Conservation (phyloP, 139 green algal species). For the Chlamydomonas sp. region DNA sequence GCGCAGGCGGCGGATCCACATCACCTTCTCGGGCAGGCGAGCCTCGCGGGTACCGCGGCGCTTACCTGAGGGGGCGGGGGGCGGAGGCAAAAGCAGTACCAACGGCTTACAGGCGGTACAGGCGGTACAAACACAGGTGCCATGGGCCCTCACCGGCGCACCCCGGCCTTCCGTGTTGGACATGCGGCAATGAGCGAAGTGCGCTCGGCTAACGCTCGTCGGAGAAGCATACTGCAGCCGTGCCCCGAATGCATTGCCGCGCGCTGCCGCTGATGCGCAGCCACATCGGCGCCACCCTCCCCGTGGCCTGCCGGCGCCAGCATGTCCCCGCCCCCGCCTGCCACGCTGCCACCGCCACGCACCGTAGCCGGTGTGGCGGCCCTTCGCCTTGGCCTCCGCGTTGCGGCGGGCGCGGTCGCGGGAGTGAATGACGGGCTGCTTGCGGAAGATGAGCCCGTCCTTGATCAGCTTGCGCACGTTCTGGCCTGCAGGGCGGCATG, state of each 20-base stretch:
- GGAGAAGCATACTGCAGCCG: no score
- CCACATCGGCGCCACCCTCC: no score
- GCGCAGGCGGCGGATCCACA: conserved; percentile 97
- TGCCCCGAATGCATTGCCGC: no score
- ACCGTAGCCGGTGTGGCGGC: conserved; percentile 98
- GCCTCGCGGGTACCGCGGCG: conserved; percentile 97
- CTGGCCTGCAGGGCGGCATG: conserved; percentile 83
- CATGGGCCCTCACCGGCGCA: no score
- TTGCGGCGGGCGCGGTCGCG: conserved; percentile 82
- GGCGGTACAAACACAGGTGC: no score
- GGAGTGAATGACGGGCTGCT: conserved; percentile 98
- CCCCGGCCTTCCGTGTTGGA: no score
- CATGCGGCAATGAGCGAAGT: no score
- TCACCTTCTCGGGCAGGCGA: conserved; percentile 95
- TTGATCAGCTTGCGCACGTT: conserved; percentile 99
- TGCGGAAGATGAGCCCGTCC: conserved; percentile 98
- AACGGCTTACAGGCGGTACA: no score
- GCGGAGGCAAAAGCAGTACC: not conserved
- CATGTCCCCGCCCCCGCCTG: not conserved
- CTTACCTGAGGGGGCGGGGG: conserved; percentile 82
- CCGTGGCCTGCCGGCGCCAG: no score
- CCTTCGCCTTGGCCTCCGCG: conserved; percentile 97
- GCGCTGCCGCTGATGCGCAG: no score
- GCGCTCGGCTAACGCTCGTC: no score
- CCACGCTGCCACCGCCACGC: not conserved